Evolutionary conservation across 2,329 filamentous ascomycete genomes (phyloP).

Genomic region (Xylaria sp.): DNA sequence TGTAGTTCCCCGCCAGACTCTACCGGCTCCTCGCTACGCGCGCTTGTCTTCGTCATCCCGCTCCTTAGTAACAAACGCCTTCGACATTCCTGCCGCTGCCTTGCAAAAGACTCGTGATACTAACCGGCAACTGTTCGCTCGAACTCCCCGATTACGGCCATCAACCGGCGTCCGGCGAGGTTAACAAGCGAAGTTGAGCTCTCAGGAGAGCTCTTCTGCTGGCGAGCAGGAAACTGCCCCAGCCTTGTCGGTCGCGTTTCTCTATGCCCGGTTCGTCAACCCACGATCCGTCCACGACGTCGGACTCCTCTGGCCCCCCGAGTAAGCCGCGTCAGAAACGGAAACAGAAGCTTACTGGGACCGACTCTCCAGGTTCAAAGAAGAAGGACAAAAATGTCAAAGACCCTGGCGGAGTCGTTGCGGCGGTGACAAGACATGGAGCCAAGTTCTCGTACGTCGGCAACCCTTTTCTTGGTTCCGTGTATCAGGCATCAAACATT

Average conservation of each 20-base stretch:
- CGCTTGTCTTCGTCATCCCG: conserved; percentile 33
- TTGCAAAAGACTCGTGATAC: conserved; percentile 21
- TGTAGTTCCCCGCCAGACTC: conserved; percentile 33
- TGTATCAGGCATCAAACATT: conserved; percentile 11
- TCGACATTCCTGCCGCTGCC: conserved; percentile 11
- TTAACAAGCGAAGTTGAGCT: conserved; percentile 41
- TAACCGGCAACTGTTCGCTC: neutral
- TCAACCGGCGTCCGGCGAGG: conserved; percentile 28
- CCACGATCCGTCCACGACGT: conserved; percentile 48
- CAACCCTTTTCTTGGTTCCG: conserved; percentile 14
- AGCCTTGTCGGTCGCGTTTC: conserved; percentile 45
- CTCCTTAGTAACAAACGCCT: conserved; percentile 17
- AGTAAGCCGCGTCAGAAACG: conserved; percentile 46
- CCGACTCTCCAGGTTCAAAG: conserved; percentile 50
- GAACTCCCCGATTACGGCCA: conserved; percentile 7
- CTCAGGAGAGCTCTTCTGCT: conserved; percentile 49
- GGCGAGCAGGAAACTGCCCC: conserved; percentile 52
- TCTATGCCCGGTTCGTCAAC: conserved; percentile 53
- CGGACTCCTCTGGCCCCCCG: conserved; percentile 46
- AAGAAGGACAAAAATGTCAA: conserved; percentile 53
- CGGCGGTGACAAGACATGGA: conserved; percentile 52
- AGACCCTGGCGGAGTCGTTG: conserved; percentile 51
- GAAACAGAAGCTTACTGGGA: conserved; percentile 49
- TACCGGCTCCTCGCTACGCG: conserved; percentile 34
- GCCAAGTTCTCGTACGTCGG: conserved; percentile 50